A percentile compares a stretch with the other conserved stretches of the same genome.
phyloP scores from a whole-genome alignment of 345 rosid species.

The Eutrema yunnanense region DNA sequence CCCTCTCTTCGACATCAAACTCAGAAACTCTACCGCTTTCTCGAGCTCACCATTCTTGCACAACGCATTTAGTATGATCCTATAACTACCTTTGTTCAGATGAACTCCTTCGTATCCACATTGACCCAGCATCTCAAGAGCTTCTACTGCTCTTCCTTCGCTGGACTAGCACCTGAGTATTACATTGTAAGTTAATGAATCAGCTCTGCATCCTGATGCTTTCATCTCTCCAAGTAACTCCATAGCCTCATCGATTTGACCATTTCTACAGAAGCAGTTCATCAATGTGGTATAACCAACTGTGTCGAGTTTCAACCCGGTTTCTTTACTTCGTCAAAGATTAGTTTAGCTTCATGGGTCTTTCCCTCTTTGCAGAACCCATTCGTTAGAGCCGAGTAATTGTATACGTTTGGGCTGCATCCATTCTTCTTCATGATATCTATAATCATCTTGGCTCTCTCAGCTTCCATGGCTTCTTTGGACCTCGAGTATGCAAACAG shows the following conservation, averaged over 20 bases:
- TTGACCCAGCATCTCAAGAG: slow-evolving; percentile 50
- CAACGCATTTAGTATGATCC: slow-evolving; percentile 70
- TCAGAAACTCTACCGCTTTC: slow-evolving; percentile 47
- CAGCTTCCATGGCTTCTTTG: slow-evolving; percentile 69
- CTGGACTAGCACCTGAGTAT: slow-evolving; percentile 63
- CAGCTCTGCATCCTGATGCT: slow-evolving; percentile 55
- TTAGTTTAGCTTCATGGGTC: no score
- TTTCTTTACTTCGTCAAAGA: no score
- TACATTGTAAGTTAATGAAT: slow-evolving; percentile 66
- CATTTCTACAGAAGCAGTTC: slow-evolving; percentile 55
- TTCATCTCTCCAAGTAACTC: slow-evolving; percentile 68
- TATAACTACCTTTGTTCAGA: slow-evolving; percentile 73
- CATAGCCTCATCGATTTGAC: slow-evolving; percentile 48
- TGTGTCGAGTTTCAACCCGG: no score
- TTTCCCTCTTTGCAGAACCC: no score
- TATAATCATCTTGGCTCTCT: no score
- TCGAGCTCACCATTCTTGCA: slow-evolving; percentile 52
- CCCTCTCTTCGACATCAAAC: slow-evolving; percentile 61
- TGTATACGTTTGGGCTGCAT: no score
- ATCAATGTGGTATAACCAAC: slow-evolving; percentile 76
- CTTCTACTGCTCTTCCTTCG: slow-evolving; percentile 58
- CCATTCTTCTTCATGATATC: no score
- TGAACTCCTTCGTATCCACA: slow-evolving; percentile 48
- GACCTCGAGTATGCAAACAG: slow-evolving; percentile 52
- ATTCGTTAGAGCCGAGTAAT: no score